Evolutionary conservation across 2,329 filamentous ascomycete genomes (phyloP).

Genomic region (Aurifilum marmelostoma): DNA sequence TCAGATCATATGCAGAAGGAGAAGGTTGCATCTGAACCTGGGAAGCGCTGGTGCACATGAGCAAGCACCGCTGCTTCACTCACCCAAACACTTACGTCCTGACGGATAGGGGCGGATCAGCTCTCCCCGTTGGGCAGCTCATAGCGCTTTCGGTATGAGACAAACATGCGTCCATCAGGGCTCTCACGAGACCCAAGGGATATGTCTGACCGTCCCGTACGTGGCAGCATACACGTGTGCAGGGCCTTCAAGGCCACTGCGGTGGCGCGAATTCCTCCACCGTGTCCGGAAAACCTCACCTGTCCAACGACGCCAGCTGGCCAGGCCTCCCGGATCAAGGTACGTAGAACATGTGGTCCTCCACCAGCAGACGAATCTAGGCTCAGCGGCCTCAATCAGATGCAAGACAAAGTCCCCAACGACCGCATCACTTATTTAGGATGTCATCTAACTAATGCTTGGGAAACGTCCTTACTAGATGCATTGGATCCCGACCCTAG

Average conservation of each 20-base stretch:
- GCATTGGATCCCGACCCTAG: no score
- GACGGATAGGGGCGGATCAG: not conserved
- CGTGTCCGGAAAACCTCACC: slow-evolving; percentile 2
- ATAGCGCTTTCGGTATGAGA: not conserved
- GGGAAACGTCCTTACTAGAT: not conserved
- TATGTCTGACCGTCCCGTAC: not conserved
- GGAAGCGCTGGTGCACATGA: not conserved
- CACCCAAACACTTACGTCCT: not conserved
- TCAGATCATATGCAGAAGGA: not conserved
- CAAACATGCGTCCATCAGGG: slow-evolving; percentile 9
- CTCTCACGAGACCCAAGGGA: not conserved
- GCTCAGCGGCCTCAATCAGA: slow-evolving; percentile 2
- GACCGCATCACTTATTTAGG: slow-evolving; percentile 10
- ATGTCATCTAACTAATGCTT: not conserved
- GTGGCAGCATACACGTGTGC: not conserved
- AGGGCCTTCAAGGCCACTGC: slow-evolving; percentile 2
- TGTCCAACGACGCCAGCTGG: slow-evolving; percentile 13
- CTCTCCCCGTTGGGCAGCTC: not conserved
- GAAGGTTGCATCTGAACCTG: not conserved
- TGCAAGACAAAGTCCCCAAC: not conserved
- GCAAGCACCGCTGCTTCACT: not conserved
- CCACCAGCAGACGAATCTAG: slow-evolving; percentile 12
- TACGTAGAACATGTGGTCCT: slow-evolving; percentile 13
- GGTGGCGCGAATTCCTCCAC: slow-evolving; percentile 3
- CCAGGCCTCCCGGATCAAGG: no score